Evolutionary conservation across 176 grass and related monocot genomes (phyloP).

Genomic region (Raddia distichophylla): DNA sequence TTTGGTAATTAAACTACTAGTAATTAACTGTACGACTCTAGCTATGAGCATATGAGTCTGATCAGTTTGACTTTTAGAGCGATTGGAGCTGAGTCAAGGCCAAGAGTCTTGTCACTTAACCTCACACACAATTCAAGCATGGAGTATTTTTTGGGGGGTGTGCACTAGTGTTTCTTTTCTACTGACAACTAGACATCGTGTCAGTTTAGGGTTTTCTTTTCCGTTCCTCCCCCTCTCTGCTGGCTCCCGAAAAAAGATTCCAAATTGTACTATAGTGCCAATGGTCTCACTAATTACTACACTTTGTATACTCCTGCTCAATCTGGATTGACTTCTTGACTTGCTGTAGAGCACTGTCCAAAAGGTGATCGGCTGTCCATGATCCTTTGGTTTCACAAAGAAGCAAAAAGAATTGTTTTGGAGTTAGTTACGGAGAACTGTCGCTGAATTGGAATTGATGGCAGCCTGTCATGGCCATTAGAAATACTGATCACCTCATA

Average conservation of each 20-base stretch:
- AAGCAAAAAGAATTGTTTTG: slow-evolving; percentile 47
- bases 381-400: slow-evolving; percentile 33
- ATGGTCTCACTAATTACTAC: slow-evolving; percentile 41
- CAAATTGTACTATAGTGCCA: slow-evolving; percentile 18
- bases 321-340: slow-evolving; percentile 55
- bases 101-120: slow-evolving; percentile 49
- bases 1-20: slow-evolving; percentile 1
- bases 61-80: slow-evolving; percentile 57
- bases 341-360: slow-evolving; percentile 36
- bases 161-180: slow-evolving; percentile 63
- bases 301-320: slow-evolving; percentile 26
- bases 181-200: slow-evolving; percentile 53
- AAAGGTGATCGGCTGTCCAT: slow-evolving; percentile 33
- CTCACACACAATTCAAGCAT: slow-evolving; percentile 35
- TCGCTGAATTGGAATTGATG: slow-evolving; percentile 51
- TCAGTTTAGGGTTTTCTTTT: slow-evolving; percentile 33
- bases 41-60: slow-evolving; percentile 27
- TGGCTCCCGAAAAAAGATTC: slow-evolving; percentile 14
- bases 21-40: slow-evolving; percentile 10
- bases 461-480: slow-evolving; percentile 46
- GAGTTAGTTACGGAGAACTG: slow-evolving; percentile 49
- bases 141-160: slow-evolving; percentile 49
- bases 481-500: slow-evolving; percentile 27
- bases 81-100: slow-evolving; percentile 42
- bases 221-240: background rate